phyloP scores from a whole-genome alignment of 768 basidiomycete species.

The Leccinum incarnatum region DNA sequence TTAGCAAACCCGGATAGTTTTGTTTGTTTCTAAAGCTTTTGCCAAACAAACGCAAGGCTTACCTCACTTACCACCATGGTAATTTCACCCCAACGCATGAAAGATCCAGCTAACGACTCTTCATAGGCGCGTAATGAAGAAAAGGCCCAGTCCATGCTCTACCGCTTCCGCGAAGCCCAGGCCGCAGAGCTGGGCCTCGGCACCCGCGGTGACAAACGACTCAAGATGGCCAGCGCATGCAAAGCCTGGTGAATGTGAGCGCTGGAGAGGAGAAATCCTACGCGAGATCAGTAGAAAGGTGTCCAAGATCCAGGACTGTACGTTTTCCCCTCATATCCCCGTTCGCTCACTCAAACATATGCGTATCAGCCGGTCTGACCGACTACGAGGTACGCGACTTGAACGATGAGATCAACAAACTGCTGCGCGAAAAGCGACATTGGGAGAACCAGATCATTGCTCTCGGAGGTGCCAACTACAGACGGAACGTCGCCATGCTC shows the following conservation, averaged over 20 bases:
- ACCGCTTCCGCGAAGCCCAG: conserved; percentile 95
- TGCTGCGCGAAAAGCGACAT: conserved; percentile 92
- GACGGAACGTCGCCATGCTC: conserved; percentile 89
- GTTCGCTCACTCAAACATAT: neutral
- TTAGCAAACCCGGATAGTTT: neutral
- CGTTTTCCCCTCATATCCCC: conserved; percentile 26
- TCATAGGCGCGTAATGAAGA: conserved; percentile 95
- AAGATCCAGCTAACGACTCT: neutral
- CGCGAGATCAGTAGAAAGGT: conserved; percentile 95
- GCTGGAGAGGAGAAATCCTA: conserved; percentile 94
- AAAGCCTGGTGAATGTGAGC: conserved; percentile 93
- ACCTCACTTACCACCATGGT: conserved; percentile 16
- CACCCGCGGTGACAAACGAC: conserved; percentile 79
- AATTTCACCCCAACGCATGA: neutral
- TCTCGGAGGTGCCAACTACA: conserved; percentile 93
- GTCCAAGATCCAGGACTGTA: conserved; percentile 95
- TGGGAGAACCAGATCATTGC: conserved; percentile 99
- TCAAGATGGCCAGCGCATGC: conserved; percentile 88
- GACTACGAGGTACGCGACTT: conserved; percentile 96
- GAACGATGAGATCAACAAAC: conserved; percentile 96
- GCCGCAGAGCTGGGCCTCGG: conserved; percentile 93
- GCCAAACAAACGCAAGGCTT: conserved; percentile 21
- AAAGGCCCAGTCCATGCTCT: conserved; percentile 94
- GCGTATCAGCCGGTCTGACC: conserved; percentile 71
- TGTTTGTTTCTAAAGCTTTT: conserved; percentile 27